Percentiles rank a stretch among this genome's conserved stretches.
These are phyloP conservation scores for Coprinellus aureogranulatus DNA, from an alignment of 768 basidiomycete species.

Conservation along the genomic window DNA sequence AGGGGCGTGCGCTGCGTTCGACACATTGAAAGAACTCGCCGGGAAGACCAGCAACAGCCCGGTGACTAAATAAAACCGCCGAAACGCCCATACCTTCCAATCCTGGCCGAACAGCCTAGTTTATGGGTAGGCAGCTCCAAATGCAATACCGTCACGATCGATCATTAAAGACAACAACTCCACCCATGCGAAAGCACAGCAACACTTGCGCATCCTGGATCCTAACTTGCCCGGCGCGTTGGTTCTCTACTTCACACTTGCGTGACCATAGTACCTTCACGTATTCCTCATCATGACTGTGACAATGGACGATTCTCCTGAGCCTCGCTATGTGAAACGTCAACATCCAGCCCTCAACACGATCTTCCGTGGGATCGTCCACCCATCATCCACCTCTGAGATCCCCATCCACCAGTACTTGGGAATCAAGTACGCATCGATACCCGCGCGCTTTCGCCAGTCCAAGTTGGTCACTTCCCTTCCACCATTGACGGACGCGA, in stretches of 20 bases:
- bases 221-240: slow-evolving; percentile 18
- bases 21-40: no score
- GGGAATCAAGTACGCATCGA: slow-evolving; percentile 74
- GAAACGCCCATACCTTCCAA: slow-evolving; percentile 22
- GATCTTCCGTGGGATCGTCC: slow-evolving; percentile 64
- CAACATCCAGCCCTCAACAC: slow-evolving; percentile 58
- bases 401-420: slow-evolving; percentile 66
- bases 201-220: slow-evolving; percentile 10
- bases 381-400: slow-evolving; percentile 55
- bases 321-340: slow-evolving; percentile 30
- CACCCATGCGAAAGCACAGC: slow-evolving; percentile 19
- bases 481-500: slow-evolving; percentile 57
- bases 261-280: slow-evolving; percentile 10
- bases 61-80: background rate
- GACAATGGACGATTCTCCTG: slow-evolving; percentile 16
- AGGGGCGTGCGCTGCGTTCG: no score
- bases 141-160: slow-evolving; percentile 24
- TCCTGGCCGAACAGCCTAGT: slow-evolving; percentile 25
- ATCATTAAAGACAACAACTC: slow-evolving; percentile 22
- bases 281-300: slow-evolving; percentile 26
- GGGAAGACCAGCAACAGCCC: no score
- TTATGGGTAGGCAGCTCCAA: slow-evolving; percentile 14
- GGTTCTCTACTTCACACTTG: slow-evolving; percentile 21
- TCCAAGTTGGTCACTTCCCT: slow-evolving; percentile 61
- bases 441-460: slow-evolving; percentile 75